phyloP scores from a whole-genome alignment of 306 rosid genomes.

The Vigna unguiculata region DNA sequence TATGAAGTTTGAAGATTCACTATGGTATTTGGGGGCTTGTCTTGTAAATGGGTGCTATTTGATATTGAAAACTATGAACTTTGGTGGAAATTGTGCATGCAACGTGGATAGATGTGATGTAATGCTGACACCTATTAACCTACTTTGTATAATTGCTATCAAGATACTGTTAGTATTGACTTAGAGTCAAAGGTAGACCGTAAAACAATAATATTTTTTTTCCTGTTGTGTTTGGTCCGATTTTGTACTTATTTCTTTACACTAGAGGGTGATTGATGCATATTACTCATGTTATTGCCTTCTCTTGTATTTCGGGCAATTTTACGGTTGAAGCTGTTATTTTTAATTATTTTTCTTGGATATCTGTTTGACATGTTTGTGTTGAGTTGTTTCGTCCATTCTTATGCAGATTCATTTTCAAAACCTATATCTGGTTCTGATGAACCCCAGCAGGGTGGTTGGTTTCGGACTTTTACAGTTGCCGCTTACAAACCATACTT shows the following conservation, averaged over 20 bases:
- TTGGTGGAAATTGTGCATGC: background rate
- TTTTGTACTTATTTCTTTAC: background rate
- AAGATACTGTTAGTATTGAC: background rate
- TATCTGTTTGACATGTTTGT: constrained; percentile 30
- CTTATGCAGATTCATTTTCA: constrained; percentile 80
- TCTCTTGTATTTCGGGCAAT: constrained; percentile 4
- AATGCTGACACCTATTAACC: background rate
- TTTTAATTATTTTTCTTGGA: constrained; percentile 5
- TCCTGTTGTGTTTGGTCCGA: background rate
- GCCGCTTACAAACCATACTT: constrained; percentile 85
- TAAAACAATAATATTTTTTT: background rate
- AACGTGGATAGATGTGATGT: background rate
- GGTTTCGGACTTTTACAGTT: constrained; percentile 67
- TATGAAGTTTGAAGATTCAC: background rate
- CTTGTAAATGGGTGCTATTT: background rate
- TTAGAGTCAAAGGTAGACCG: constrained; percentile 3
- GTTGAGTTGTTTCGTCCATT: constrained; percentile 36
- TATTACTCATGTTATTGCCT: constrained; percentile 8
- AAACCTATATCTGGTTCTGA: constrained; percentile 85
- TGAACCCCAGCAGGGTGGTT: constrained; percentile 85
- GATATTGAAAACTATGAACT: background rate
- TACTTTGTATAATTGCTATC: background rate
- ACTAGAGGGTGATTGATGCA: constrained; percentile 14
- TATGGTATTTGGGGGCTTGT: background rate
- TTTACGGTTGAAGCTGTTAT: constrained; percentile 3